Evolutionary conservation across 2,329 filamentous ascomycete genomes (phyloP), one percentile per base, ranked within the genome.

Genomic region (Talaromyces funiculosus): DNA sequence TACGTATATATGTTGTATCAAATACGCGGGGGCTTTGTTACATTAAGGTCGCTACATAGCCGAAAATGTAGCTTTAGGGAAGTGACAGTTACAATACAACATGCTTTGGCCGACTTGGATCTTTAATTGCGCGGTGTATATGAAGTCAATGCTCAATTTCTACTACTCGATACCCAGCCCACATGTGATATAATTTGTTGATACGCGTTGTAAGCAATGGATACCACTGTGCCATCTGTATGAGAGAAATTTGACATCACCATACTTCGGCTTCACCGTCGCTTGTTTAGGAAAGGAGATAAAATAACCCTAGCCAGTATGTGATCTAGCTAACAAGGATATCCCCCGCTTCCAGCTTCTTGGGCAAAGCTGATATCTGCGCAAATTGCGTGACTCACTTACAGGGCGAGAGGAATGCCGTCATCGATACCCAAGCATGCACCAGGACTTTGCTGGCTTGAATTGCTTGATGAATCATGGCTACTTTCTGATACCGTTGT

Each of bases 141-240:
- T 31, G 14, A 3, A 12, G 51, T 40, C 35, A 43, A 18, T 47
- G 54, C 38, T 26, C 18, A 37, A 35, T 35, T 26, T 10, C n/a
- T 33, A 20, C 9, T 22, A n/a, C 45, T 31, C 45, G 9, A 31
- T 18, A 24, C 26, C 26, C 45, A 45, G 38, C 53, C 53, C 53
- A 38, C 53, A 35, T 26, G 53, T 18, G 53, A 16, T 26, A 33
- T 42, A 10, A 22, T 37, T 38, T 22, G 53, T 42, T 43, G 38
- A 35, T 18, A 18, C 37, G 16, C 7, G 37, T 18, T 43, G 53
- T 42, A n/a, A 29, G 29, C 38, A 45, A 22, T 35, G 29, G 16
- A 57, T 57, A 35, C 54, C 47, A 45, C 54, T 45, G 54, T 57
- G 29, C 29, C 54, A 57, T 57, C n/a, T 14, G 18, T 20, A 22